Base-by-base conservation (phyloP, 2,329 filamentous ascomycete species). In the Fusarium napiforme region DNA sequence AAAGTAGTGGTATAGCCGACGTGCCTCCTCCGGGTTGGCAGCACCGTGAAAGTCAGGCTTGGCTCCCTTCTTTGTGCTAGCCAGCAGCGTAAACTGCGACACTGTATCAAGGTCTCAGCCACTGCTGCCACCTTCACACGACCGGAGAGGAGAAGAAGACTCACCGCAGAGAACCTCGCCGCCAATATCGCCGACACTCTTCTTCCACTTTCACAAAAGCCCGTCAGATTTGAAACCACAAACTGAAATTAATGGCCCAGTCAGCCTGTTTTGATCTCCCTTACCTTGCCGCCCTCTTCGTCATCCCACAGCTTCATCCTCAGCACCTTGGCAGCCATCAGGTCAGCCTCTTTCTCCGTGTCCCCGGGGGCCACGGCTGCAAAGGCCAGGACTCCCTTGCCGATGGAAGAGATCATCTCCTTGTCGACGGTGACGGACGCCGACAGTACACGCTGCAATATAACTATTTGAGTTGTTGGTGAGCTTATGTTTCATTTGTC, bases 21-120 rank as follows among this genome's bases (percentile, higher is more conserved):
- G 93, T 30, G 96, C 96, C 64, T 95, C 90, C 16, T 93, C 90
- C 7, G 92, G 92, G 53, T 90, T 90, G 69, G 96, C 92, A 10
- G 96, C 95, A 18, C 93, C 93, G 81, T 97, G 96, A 78, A 99
- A 99, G 81, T 97, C 93, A 39, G 96, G 97, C 82, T 97, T 98
- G 80, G 91, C 95, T 71, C 96, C 96, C 83, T 98, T 98, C 80
- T 95, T 97, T n/a, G 95, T 95, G 50, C 92, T 93, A 52, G 95
- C 97, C 56, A 97, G 88, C 15, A 99, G 89, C 5, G 96, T 99
- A 80, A 99, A 99, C 83, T 99, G 96, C 19, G 96, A 98, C 50
- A 99, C 96, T 97, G 79, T 23, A 26, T n/a, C n/a, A 37, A 59
- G 57, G 55, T 36, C 57, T 63, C 28, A 59, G 60, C 43, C 53